Base-by-base conservation (phyloP, 331 rosid species). In the Dryas integrifolia region DNA sequence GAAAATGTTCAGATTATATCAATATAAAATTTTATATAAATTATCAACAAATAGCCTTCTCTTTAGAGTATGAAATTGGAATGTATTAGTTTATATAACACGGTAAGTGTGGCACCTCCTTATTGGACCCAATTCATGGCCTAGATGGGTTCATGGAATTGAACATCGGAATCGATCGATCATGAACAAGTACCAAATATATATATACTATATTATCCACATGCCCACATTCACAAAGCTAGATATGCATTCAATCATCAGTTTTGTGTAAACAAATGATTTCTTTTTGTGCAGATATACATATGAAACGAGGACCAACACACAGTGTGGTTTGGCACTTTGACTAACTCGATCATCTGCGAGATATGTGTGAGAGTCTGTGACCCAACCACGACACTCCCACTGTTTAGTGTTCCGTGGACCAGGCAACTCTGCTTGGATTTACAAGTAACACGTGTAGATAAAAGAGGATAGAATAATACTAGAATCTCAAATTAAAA, bases 201-300 rank as follows among this genome's bases (percentile, higher is more conserved):
- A 1, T 44, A 8, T 5, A 5, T 5, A 44, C 8, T 44, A 44
- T 8, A 44, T 44, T 44, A 44, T 44, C 47, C 47, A 44, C 6
- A 5, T 60, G 14, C 11, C 18, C 2, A 14, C 24, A 43, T 60
- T 30, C 38, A 12, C 53, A 24, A 6, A 40, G 53, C 41, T 70
- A 12, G 53, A 55, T 70, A 21, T 18, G 74, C 26, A 21, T 55
- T 41, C 53, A 51, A 12, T 4, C 41, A 52, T 18, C 38, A 40
- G 7, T 18, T 69, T 39, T 18, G 39, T 52, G 41, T 14, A 60
- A 39, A 68, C 35, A 18, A 50, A 9, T 30, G 73, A 45, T 39
- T 12, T 68, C 39, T 51, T 68, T 68, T 69, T 69, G 61, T 69
- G 73, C 73, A 39, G 48, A 48, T 50, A 9, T 62, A 41, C 47